Evolutionary conservation across 257 asterid species (phyloP).

Genomic region (Craterostigma plantagineum): DNA sequence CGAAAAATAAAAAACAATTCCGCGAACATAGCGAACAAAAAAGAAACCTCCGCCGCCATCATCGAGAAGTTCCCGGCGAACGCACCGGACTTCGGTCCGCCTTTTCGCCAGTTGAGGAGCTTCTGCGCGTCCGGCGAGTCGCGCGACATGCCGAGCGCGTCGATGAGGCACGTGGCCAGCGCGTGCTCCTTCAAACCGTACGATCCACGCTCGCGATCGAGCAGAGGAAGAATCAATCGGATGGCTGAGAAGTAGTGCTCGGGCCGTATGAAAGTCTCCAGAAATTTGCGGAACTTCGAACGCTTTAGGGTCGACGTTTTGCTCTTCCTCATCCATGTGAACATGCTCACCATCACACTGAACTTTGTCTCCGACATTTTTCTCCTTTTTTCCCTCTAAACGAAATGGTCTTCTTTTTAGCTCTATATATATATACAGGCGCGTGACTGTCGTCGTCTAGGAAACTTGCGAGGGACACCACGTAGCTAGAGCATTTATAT

Average conservation of each 20-base stretch:
- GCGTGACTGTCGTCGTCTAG: no score
- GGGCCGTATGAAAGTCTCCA: conserved; percentile 70
- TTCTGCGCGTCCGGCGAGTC: conserved; percentile 77
- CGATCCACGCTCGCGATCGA: conserved; percentile 86
- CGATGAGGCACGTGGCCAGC: conserved; percentile 78
- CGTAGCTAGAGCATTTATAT: no score
- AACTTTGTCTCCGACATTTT: conserved; percentile 50
- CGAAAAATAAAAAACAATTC: not conserved
- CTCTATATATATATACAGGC: no score
- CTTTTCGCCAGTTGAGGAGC: conserved; percentile 91
- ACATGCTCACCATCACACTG: conserved; percentile 69
- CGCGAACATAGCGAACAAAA: not conserved
- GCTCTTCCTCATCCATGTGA: conserved; percentile 76
- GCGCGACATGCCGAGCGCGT: conserved; percentile 83
- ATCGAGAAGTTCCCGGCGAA: conserved; percentile 73
- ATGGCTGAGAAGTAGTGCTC: conserved; percentile 70
- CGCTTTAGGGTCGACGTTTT: conserved; percentile 49
- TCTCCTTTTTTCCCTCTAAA: no score
- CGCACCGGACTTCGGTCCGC: conserved; percentile 60
- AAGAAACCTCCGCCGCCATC: conserved; percentile 51
- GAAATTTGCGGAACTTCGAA: conserved; percentile 77
- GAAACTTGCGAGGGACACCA: no score
- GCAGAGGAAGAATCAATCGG: conserved; percentile 64
- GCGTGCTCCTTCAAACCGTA: conserved; percentile 90
- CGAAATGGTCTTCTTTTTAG: no score